Evolutionary conservation across 257 asterid species (phyloP), one percentile per base, ranked within the genome.

Genomic region (Solanum pimpinellifolium): DNA sequence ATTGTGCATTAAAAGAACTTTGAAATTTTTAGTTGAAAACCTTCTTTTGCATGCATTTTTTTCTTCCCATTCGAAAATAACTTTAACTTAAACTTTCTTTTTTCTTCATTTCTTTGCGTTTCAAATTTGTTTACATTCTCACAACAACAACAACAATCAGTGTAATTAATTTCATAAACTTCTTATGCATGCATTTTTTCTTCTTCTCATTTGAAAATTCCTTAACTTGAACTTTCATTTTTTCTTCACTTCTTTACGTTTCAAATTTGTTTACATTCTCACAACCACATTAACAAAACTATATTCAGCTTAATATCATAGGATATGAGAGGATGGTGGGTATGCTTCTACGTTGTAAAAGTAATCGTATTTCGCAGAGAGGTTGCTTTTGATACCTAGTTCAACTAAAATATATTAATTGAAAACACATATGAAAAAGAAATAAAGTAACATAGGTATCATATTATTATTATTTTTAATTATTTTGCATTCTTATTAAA

Each of bases 311-410:
- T 23, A 23, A 23, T 60, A 10, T 60, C 27, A 23, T 60, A 1
- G 1, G 14, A 1, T 60, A 60, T 23, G 3, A 4, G 2, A 23
- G 14, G 69, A 23, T 23, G 31, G 7, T 62, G 29, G 0, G 65
- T 10, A 62, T n/a, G 14, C 29, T 10, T 60, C 27, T 60, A 60
- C 13, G 7, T 7, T 56, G 25, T 62, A 3, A 23, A 11, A 10
- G 69, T 5, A 62, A 2, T 23, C 2, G 7, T 60, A 60, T 10
- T 60, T 9, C 2, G 5, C 23, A 10, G 7, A 23, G 29, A 23
- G 15, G 1, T 62, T 62, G 7, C 4, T 10, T 23, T 7, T 23
- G 7, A 60, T 60, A 23, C 0, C 31, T 31, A 0, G 10, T 23
- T 60, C 29, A 60, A 9, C 3, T 23, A 60, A 60, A 56, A 60